These are phyloP conservation scores for Amanita jacksonii DNA, from an alignment of 768 basidiomycete species.

Conservation along the genomic window DNA sequence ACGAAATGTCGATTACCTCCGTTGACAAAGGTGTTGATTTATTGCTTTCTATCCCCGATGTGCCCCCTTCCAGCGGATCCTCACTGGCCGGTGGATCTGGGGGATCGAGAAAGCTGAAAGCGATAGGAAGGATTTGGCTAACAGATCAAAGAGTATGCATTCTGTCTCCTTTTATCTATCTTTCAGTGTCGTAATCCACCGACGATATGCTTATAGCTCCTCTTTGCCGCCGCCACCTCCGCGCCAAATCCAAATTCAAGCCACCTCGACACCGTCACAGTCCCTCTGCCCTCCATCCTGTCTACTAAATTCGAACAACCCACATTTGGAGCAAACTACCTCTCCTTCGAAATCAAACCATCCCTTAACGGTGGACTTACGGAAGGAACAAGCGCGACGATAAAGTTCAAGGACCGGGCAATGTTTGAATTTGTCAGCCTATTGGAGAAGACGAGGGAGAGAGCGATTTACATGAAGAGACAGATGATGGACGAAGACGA, in stretches of 20 bases:
- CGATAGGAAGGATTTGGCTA: constrained; percentile 47
- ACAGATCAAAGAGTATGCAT: constrained; percentile 64
- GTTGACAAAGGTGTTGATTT: constrained; percentile 52
- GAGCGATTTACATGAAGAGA: constrained; percentile 65
- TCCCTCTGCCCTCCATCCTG: constrained; percentile 57
- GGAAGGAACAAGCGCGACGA: constrained; percentile 52
- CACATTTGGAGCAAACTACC: constrained; percentile 57
- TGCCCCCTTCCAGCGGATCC: constrained; percentile 29
- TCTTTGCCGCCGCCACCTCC: constrained; percentile 37
- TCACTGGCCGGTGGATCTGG: constrained; percentile 42
- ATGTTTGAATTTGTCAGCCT: constrained; percentile 68
- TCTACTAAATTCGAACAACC: constrained; percentile 72
- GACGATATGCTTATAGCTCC: constrained; percentile 33
- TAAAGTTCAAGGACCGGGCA: constrained; percentile 56
- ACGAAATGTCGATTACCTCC: constrained; percentile 49
- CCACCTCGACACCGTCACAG: constrained; percentile 36
- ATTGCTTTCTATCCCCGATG: constrained; percentile 46
- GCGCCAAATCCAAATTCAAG: too few relatives aligned
- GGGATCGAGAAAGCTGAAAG: constrained; percentile 48
- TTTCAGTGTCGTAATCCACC: neutral
- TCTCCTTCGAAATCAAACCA: constrained; percentile 58
- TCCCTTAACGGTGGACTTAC: constrained; percentile 58
- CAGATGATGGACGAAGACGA: constrained; percentile 43
- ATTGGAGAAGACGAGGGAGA: constrained; percentile 71
- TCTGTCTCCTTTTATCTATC: neutral